Evolutionary conservation across 345 rosid species (phyloP), one percentile per base, ranked within the genome.

Genomic region (Physaria fendleri): DNA sequence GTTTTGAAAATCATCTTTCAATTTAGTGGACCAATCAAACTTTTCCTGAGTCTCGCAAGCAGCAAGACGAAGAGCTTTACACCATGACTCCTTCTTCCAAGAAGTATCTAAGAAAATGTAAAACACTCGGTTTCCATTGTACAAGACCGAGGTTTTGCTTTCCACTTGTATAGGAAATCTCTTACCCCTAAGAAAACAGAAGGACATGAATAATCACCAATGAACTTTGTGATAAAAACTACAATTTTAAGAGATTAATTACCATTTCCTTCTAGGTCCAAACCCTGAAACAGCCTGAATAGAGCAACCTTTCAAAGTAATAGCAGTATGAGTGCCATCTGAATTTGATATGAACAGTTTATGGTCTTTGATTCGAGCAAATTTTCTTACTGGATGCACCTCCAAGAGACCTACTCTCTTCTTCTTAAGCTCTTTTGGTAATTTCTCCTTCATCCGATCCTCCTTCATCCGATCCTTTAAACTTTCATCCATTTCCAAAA

Each of bases 1-100:
- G 59, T 16, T 32, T 14, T 64, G 82, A 67, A 89, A 93, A 2
- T 83, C 90, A 20, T 62, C 74, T 51, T 71, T 78, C 78, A 83
- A 57, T 59, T 75, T 79, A 37, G 77, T 45, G 49, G 84, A 74
- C 95, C 91, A 85, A 5, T 68, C 65, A 53, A 75, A 76, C 38
- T 37, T 82, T 60, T 77, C 76, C 7, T 77, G 75, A 64, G 83
- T 80, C 44, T 73, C 68, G 62, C 84, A 79, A 51, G 97, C 83
- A 65, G 90, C 96, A 60, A 85, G 81, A 69, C 96, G 97, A 24
- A 93, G 95, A 47, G 95, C 88, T 74, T 83, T 89, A 73, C 96
- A 93, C 99, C 99, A 93, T 5, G 97, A 80, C 66, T 93, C 99
- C 80, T 93, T 93, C 77, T 89, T 96, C 97, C 96, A 93, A 37